Evolutionary conservation across 148 eudicot species (phyloP), one percentile per base, ranked within the genome.

Genomic region (Dianthus caryophyllus): DNA sequence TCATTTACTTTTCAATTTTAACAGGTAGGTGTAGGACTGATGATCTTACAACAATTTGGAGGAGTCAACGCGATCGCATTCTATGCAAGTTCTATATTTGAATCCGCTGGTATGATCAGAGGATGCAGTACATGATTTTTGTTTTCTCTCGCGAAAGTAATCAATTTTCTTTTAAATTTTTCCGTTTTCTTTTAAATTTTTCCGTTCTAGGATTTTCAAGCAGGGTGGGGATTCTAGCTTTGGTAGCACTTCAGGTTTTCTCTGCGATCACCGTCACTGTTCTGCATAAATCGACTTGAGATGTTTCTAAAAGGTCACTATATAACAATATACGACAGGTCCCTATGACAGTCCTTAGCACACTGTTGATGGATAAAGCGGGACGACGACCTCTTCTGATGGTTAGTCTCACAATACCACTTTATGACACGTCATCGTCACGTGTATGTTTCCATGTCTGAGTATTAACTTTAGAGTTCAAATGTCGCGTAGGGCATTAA

Each of bases 21-120:
- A 36, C 65, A 87, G 92, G 87, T 87, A 59, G 92, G 92, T 77
- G 87, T 87, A 60, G 92, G 92, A 50, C 75, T 87, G 50, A 87
- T 87, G 89, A 82, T 83, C 55, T 67, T 84, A 67, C 92, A 87
- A 72, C 92, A 87, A 59, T 77, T 84, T 57, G 89, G 89, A 79
- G 89, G 92, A 53, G 85, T 84, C 61, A 84, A 83, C 27, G 92
- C 73, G 50, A 69, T 87, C 73, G 82, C 78, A 20, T 84, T 75
- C 60, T 87, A 84, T 65, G 87, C 89, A 20, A 83, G 82, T 57
- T 74, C 87, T 61, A 87, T 87, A 72, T 84, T 87, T 22, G 77
- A 63, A 73, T 84, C 92, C 61, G 89, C 92, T 55, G 92, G 92
- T 87, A 64, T 33, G 0, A 13, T 38, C 20, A 16, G 21, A 11